A percentile compares a stretch with the other conserved stretches of the same genome.
These are phyloP conservation scores for Areca catechu DNA, from an alignment of 176 grass and related monocot genomes.

Conservation along the genomic window DNA sequence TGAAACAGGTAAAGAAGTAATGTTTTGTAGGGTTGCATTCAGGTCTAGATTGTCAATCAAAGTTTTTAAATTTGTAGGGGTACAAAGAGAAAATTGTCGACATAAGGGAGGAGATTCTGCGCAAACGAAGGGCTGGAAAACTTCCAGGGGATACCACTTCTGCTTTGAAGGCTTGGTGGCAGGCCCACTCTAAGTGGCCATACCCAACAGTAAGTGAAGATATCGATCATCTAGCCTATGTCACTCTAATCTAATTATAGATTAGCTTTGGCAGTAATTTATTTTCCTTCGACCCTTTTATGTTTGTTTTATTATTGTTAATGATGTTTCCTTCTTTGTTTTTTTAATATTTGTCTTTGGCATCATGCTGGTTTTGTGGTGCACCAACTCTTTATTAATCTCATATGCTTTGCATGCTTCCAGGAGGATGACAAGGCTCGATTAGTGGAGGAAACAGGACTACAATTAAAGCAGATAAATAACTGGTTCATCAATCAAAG, in stretches of 20 bases:
- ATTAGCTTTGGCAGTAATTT: no score
- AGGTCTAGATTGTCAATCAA: neutral
- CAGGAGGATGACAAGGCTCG: slow-evolving; percentile 25
- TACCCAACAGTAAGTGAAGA: slow-evolving; percentile 15
- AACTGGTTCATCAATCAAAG: slow-evolving; percentile 32
- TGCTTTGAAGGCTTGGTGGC: slow-evolving; percentile 24
- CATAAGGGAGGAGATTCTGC: slow-evolving; percentile 26
- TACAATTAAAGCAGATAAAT: slow-evolving; percentile 26
- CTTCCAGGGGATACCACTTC: slow-evolving; percentile 16
- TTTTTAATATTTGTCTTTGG: no score
- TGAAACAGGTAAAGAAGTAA: slow-evolving; percentile 9
- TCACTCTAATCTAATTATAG: no score
- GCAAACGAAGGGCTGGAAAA: slow-evolving; percentile 22
- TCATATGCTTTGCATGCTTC: neutral
- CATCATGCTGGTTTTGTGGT: neutral
- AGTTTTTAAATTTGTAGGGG: neutral
- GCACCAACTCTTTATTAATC: neutral
- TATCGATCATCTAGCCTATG: neutral
- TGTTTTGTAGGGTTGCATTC: neutral
- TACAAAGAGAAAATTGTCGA: slow-evolving; percentile 23
- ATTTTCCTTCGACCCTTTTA: no score
- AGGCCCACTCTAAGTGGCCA: slow-evolving; percentile 24
- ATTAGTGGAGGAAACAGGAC: slow-evolving; percentile 16
- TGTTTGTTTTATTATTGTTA: no score
- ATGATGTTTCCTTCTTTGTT: no score